Evolutionary conservation across 192 early-diverging fungal species (phyloP), one percentile per base, ranked within the genome.

Genomic region (Entomortierella lignicola): DNA sequence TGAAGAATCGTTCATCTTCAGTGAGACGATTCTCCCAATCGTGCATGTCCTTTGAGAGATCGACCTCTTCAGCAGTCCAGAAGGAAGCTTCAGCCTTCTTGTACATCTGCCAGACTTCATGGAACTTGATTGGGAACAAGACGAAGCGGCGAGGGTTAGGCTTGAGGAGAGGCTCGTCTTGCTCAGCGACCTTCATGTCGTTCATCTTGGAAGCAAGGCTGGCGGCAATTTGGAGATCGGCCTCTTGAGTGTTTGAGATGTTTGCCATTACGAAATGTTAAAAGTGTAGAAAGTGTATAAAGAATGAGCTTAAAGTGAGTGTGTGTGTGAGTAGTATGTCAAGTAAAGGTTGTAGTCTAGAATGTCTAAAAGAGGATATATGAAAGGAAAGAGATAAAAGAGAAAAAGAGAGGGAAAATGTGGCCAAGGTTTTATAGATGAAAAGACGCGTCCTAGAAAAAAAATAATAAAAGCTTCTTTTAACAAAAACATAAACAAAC

Each of bases 21-120:
- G 71, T 93, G 48, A 98, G 87, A 41, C 87, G 89, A 80, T 91
- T 88, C 70, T 97, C 95, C 95, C 95, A 98, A 80, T 98, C 93
- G 68, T 83, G 66, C 75, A 89, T 86, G 82, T 98, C 96, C 80
- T 98, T 95, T 72, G 91, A 91, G 25, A 98, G 89, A 82, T 98
- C 96, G 63, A 96, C 93, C 72, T 98, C 95, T 81, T 98, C 96
- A 18, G 94, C 96, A 0, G 95, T 96, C 96, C 96, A 98, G 87
- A 97, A 97, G 11, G 95, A 96, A 3, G 96, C 96, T 75, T 96
- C 95, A 73, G 95, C 95, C 84, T 98, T 98, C 82, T 98, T 97
- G 91, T 98, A 97, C 91, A 97, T 94, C 69, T 96, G 90, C 96
- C 96, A 98, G 72, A 96, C 90, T 70, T 97, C 95, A 80, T 92